Evolutionary conservation across 148 eudicot genomes (phyloP), one percentile per base, ranked within the genome.

Genomic region (Simmondsia chinensis): DNA sequence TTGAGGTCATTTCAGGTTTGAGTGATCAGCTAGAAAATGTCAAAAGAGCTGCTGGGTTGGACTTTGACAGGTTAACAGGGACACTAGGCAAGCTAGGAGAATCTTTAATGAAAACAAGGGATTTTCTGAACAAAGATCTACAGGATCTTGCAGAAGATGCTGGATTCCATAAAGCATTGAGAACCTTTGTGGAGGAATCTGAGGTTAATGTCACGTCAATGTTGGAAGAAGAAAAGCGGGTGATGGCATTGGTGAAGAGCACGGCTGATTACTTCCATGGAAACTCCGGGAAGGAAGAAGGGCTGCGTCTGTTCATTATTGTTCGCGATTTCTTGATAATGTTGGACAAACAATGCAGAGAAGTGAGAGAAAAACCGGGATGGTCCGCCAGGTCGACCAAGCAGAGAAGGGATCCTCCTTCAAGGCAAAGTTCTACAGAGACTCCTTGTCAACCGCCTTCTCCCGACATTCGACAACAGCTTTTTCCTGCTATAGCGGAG

Each of bases 201-300:
- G 89, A 72, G 73, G 73, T 45, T 11, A 74, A 80, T 19, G 52
- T 77, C 17, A 53, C 18, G 57, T 46, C 54, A 34, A 41, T 85
- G 53, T 51, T 80, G 14, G 78, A 77, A 46, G 89, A 80, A 61
- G 95, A 85, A 46, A 85, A 77, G 72, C 80, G 73, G 64, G 72
- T 85, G 11, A 57, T 67, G 70, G 82, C 60, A 39, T 64, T 80
- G 24, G 67, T 75, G 10, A 80, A 77, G 59, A 74, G 51, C 29
- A 80, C 89, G 21, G 82, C 50, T 3, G 95, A 77, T 69, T 85
- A 80, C 61, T 80, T 77, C 62, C 86, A 85, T 60, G 95, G 95
- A 33, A 74, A 54, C 26, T 42, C 95, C n/a, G n/a, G n/a, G n/a
- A n/a, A n/a, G n/a, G n/a, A n/a, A n/a, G n/a, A n/a, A n/a, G n/a